Percentiles rank a stretch among this genome's conserved stretches.
Evolutionary conservation across 352 stramenopile species (phyloP).

Genomic region (Albugo laibachii): DNA sequence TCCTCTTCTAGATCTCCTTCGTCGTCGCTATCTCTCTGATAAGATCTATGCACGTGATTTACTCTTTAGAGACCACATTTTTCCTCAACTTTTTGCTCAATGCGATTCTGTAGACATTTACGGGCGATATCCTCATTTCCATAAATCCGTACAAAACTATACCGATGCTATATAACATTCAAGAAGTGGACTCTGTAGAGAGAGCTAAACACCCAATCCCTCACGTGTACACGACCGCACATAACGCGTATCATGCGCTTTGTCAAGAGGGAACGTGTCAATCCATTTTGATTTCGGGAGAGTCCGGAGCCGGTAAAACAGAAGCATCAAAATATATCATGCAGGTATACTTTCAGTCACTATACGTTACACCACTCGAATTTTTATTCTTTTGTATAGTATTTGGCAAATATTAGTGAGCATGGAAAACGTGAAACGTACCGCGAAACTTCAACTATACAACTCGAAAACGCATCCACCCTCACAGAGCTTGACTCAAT

Average conservation of each 20-base stretch:
- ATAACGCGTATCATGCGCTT: constrained; percentile 66
- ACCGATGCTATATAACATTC: constrained; percentile 81
- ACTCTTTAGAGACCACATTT: too few species aligned
- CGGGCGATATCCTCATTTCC: constrained; percentile 88
- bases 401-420: constrained; percentile 80
- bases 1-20: constrained; percentile 76
- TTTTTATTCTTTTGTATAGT: constrained; percentile 7
- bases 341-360: constrained; percentile 20
- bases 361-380: not conserved
- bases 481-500: constrained; percentile 14
- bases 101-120: constrained; percentile 59
- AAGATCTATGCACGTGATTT: constrained; percentile 72
- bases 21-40: constrained; percentile 75
- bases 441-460: constrained; percentile 3
- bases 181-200: constrained; percentile 68
- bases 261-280: constrained; percentile 65
- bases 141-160: constrained; percentile 95
- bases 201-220: constrained; percentile 73
- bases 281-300: constrained; percentile 72
- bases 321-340: constrained; percentile 85
- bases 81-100: not conserved
- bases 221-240: constrained; percentile 70
- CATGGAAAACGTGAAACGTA: constrained; percentile 64
- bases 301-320: constrained; percentile 76
- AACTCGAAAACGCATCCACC: constrained; percentile 25